Evolutionary conservation across 768 basidiomycete genomes (phyloP).

Genomic region (Agaricus blazei): DNA sequence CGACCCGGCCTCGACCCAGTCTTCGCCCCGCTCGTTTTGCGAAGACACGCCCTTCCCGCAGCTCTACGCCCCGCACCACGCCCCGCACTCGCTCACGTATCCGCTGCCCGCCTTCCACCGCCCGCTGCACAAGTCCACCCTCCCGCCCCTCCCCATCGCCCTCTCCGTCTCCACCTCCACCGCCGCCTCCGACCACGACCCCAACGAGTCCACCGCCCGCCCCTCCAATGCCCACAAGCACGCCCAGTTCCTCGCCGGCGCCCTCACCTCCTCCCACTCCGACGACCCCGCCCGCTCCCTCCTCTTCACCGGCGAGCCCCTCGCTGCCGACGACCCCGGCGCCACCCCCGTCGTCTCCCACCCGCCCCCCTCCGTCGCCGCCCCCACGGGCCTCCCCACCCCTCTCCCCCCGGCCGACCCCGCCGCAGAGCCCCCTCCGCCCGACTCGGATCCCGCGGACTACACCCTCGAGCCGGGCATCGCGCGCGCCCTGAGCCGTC

Average conservation of each 20-base stretch:
- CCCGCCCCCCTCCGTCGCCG: constrained; percentile 7
- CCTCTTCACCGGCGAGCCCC: constrained; percentile 9
- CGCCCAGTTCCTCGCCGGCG: constrained; percentile 31
- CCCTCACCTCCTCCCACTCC: constrained; percentile 1
- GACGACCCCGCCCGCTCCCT: constrained; percentile 1
- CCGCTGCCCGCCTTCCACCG: constrained; percentile 20
- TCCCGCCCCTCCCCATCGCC: constrained; percentile 16
- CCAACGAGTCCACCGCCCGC: constrained; percentile 43
- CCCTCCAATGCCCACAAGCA: constrained; percentile 45
- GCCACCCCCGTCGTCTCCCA: constrained; percentile 15
- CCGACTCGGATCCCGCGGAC: constrained; percentile 6
- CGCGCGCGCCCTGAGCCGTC: constrained; percentile 44
- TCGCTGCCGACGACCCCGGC: constrained; percentile 2
- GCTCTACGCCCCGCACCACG: constrained; percentile 15
- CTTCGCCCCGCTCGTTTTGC: constrained; percentile 23
- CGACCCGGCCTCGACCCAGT: constrained; percentile 22
- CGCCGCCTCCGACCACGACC: constrained; percentile 32
- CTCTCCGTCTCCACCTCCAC: constrained; percentile 37
- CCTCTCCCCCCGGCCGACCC: constrained; percentile 7
- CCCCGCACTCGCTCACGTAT: constrained; percentile 17
- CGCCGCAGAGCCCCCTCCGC: neutral
- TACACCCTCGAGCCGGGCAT: constrained; percentile 24
- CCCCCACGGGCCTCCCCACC: constrained; percentile 12
- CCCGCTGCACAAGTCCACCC: constrained; percentile 16
- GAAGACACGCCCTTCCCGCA: constrained; percentile 17